Conservation (phyloP, 805 yeast genomes). For the Kodamaea sagamina region DNA sequence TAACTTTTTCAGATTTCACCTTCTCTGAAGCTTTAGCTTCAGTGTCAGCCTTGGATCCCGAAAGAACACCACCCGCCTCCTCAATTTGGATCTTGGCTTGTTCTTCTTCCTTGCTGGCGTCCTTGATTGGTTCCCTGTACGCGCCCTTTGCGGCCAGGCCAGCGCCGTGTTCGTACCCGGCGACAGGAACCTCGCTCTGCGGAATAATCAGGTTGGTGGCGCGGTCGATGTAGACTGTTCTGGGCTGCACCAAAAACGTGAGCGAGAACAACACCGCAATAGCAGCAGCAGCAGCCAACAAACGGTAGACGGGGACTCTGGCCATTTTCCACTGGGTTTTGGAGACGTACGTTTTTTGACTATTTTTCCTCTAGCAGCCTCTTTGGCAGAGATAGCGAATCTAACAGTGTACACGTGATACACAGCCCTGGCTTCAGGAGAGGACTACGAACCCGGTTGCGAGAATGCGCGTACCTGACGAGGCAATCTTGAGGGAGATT, state of each 20-base stretch:
- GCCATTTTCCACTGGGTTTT: conserved; percentile 9
- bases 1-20: conserved; percentile 40
- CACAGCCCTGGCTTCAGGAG: too few species aligned
- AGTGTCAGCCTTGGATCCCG: conserved; percentile 10
- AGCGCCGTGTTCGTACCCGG: background rate
- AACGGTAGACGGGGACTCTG: conserved; percentile 10
- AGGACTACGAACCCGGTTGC: too few species aligned
- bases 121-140: conserved; percentile 10
- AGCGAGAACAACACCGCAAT: conserved; percentile 13
- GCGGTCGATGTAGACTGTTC: conserved; percentile 20
- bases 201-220: conserved; percentile 16
- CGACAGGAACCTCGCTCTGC: background rate
- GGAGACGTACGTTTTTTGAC: background rate
- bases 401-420: background rate
- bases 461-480: too few species aligned
- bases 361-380: background rate
- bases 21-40: conserved; percentile 13
- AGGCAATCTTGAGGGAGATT: too few species aligned
- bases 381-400: background rate
- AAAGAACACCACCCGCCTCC: background rate
- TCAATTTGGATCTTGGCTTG: conserved; percentile 10
- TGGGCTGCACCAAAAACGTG: conserved; percentile 2
- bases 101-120: conserved; percentile 10
- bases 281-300: conserved; percentile 12
- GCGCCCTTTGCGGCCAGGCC: background rate